These are phyloP conservation scores for Venturia oleaginea DNA, from an alignment of 2,329 filamentous ascomycete genomes.

Conservation along the genomic window DNA sequence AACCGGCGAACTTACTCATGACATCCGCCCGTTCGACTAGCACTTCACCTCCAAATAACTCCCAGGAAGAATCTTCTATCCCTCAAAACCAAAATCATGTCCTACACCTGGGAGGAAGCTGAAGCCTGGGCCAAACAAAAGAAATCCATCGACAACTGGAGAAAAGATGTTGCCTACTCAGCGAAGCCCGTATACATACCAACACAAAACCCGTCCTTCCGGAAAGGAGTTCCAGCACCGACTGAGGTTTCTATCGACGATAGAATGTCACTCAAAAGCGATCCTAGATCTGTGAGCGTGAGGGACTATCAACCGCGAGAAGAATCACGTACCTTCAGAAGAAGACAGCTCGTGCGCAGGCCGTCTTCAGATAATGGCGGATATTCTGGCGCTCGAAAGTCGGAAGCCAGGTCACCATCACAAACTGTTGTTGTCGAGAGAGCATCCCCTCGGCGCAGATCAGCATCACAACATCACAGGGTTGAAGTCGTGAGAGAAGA, in stretches of 20 bases:
- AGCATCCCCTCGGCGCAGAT: neutral
- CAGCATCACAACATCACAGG: neutral
- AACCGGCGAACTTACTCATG: neutral
- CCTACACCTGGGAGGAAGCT: neutral
- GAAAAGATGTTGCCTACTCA: slow-evolving; percentile 9
- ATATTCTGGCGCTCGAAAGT: neutral
- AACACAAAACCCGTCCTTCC: neutral
- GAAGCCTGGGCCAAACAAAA: neutral
- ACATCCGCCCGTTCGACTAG: neutral
- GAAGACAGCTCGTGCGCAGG: neutral
- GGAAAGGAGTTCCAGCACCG: slow-evolving; percentile 6
- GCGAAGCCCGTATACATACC: neutral
- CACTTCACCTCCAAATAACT: neutral
- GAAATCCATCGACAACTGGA: slow-evolving; percentile 8
- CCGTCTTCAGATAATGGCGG: neutral
- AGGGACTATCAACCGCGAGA: neutral
- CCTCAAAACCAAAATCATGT: neutral
- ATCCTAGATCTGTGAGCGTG: neutral
- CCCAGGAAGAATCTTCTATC: neutral
- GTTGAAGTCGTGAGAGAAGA: slow-evolving; percentile 3
- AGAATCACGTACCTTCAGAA: neutral
- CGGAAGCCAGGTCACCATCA: slow-evolving; percentile 1
- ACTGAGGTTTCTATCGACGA: neutral
- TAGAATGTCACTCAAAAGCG: neutral
- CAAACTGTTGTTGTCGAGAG: neutral